Conservation (phyloP, 805 yeast genomes). For the Schwanniomyces yamadae region DNA sequence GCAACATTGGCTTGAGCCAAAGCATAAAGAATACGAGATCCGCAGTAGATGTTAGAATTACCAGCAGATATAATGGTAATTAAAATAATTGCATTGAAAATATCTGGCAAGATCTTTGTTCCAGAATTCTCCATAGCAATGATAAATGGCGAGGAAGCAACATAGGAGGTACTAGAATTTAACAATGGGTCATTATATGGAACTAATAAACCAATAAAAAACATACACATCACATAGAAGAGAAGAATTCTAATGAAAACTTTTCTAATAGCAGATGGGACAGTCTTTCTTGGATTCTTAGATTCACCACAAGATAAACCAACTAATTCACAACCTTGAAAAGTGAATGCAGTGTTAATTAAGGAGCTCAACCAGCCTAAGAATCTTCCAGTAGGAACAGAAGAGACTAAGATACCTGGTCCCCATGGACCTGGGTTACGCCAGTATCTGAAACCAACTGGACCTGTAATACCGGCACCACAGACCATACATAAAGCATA, state of each 20-base stretch:
- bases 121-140: conserved; percentile 71
- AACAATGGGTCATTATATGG: conserved; percentile 65
- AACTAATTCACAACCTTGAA: conserved; percentile 75
- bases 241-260: conserved; percentile 64
- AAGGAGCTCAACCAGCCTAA: conserved; percentile 70
- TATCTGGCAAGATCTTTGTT: conserved; percentile 62
- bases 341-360: conserved; percentile 75
- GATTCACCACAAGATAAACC: conserved; percentile 79
- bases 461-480: conserved; percentile 69
- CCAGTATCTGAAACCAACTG: conserved; percentile 80
- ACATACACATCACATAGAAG: conserved; percentile 63
- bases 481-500: conserved; percentile 71
- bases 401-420: conserved; percentile 53
- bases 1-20: conserved; percentile 60
- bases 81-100: conserved; percentile 70
- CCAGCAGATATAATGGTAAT: conserved; percentile 74
- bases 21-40: conserved; percentile 67
- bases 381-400: conserved; percentile 55
- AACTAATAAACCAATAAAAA: conserved; percentile 68
- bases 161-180: conserved; percentile 41
- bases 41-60: conserved; percentile 47
- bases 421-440: conserved; percentile 78
- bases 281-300: conserved; percentile 63
- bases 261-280: conserved; percentile 70
- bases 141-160: conserved; percentile 66